Percentiles rank a stretch among this genome's conserved stretches.
Evolutionary conservation across 1,139 yeast species (phyloP).

Genomic region (Pichia sp.): DNA sequence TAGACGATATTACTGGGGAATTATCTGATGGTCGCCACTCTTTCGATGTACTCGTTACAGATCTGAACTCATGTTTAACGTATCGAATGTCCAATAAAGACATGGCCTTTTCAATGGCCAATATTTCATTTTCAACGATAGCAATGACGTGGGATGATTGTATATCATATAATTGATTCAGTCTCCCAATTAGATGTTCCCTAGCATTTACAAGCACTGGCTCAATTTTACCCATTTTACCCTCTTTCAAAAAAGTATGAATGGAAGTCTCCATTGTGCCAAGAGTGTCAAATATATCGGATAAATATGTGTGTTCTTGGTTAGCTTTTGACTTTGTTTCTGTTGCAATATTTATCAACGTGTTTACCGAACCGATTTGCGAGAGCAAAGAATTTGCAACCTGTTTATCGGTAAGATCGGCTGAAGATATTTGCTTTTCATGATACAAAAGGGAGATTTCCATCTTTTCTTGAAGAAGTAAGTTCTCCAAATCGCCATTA

Average conservation of each 20-base stretch:
- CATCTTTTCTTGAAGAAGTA: conserved; percentile 12
- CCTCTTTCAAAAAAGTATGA: conserved; percentile 13
- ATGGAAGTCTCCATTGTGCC: conserved; percentile 19
- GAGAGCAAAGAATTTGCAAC: conserved; percentile 22
- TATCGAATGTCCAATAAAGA: conserved; percentile 10
- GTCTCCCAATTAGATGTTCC: conserved; percentile 12
- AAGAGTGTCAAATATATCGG: conserved; percentile 29
- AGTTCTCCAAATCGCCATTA: conserved; percentile 13
- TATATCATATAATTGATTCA: conserved; percentile 10
- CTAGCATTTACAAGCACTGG: conserved; percentile 13
- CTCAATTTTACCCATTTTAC: conserved; percentile 16
- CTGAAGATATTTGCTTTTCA: conserved; percentile 8
- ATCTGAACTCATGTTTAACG: too few relatives aligned
- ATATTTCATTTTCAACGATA: conserved; percentile 24
- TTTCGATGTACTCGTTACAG: too few relatives aligned
- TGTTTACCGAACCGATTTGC: conserved; percentile 25
- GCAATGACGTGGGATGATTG: conserved; percentile 14
- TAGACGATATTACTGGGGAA: conserved; percentile 2
- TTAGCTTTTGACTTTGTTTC: conserved; percentile 17
- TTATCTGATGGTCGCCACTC: too few relatives aligned
- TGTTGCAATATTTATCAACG: conserved; percentile 16
- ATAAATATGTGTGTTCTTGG: conserved; percentile 30
- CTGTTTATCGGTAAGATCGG: conserved; percentile 2
- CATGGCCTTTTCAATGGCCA: conserved; percentile 23
- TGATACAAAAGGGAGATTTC: conserved; percentile 14